These are phyloP conservation scores for Meira nashicola DNA, from an alignment of 1,284 basidiomycete species.

Conservation along the genomic window DNA sequence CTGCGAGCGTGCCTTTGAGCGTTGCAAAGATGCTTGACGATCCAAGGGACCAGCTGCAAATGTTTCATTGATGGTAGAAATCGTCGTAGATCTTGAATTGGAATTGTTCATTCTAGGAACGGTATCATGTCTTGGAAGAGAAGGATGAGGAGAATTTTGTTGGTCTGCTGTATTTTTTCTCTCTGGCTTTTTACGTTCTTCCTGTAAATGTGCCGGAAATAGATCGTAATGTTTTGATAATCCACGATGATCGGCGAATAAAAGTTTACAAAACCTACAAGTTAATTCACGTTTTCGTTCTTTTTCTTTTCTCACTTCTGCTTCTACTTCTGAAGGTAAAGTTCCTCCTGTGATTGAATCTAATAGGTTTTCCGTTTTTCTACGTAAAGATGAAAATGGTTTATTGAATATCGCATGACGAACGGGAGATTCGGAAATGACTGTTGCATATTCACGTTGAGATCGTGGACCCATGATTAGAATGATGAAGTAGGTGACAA, in stretches of 20 bases:
- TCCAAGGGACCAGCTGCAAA: not conserved
- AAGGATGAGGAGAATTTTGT: not conserved
- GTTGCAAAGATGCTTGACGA: no score
- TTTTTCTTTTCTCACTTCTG: not conserved
- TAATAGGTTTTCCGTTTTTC: slow-evolving; percentile 7
- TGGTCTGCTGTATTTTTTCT: not conserved
- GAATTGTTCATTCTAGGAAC: not conserved
- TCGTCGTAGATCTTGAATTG: not conserved
- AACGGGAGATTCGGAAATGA: slow-evolving; percentile 2
- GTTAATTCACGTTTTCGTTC: not conserved
- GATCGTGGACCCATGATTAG: not conserved
- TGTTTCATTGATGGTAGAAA: not conserved
- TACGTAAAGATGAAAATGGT: slow-evolving; percentile 2
- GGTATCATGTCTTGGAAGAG: not conserved
- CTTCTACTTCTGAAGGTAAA: not conserved
- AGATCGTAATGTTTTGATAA: slow-evolving; percentile 4
- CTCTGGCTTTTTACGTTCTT: not conserved
- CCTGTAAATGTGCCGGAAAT: not conserved
- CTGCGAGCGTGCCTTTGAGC: not conserved
- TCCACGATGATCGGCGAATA: slow-evolving; percentile 1
- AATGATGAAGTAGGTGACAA: not conserved
- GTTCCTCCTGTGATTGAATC: slow-evolving; percentile 6
- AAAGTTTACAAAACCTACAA: not conserved
- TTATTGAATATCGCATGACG: slow-evolving; percentile 1
- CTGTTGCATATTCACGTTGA: not conserved